Base-by-base conservation (phyloP, 306 rosid species). In the Bauhinia variegata region DNA sequence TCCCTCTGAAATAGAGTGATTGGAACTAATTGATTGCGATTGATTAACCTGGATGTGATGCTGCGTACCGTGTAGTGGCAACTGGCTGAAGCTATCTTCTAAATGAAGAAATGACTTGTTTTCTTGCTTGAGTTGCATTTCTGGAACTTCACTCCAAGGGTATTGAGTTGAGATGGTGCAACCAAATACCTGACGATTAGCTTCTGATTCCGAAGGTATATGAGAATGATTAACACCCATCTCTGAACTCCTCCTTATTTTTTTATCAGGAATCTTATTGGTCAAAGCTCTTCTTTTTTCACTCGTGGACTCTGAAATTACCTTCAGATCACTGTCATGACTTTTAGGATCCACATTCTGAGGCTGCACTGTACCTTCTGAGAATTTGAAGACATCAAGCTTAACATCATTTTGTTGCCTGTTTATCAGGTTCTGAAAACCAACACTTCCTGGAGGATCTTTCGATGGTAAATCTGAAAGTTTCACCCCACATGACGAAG, bases 401-500 rank as follows among this genome's bases (percentile, higher is more conserved):
- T 81, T 64, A 70, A 73, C 86, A 59, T 88, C 99, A 57, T 58
- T 76, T 59, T 81, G 91, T 63, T 80, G 82, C 63, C 52, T 53
- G 70, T 5, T 80, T 12, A 51, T 57, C 0, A 84, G 67, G 80
- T 63, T 89, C 69, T 67, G 85, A 36, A 84, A 67, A 47, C 81
- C 71, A 32, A 84, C 80, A 75, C 72, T 74, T 74, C 75, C 88
- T 31, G 79, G 52, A 65, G 79, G 69, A 63, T 86, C 97, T 69
- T 80, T 88, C n/a, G 85, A 42, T 66, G 82, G 38, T 34, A 71
- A 73, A 61, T 93, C 97, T 0, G 86, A 56, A 72, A 51, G 89
- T 78, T 88, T 93, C 67, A 68, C 65, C 56, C 90, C 99, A 52
- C 75, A 77, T 39, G 83, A 78, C 66, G 84, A 60, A 77, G 91